phyloP scores from a whole-genome alignment of 106 monocot genomes.

The Allium fistulosum region DNA sequence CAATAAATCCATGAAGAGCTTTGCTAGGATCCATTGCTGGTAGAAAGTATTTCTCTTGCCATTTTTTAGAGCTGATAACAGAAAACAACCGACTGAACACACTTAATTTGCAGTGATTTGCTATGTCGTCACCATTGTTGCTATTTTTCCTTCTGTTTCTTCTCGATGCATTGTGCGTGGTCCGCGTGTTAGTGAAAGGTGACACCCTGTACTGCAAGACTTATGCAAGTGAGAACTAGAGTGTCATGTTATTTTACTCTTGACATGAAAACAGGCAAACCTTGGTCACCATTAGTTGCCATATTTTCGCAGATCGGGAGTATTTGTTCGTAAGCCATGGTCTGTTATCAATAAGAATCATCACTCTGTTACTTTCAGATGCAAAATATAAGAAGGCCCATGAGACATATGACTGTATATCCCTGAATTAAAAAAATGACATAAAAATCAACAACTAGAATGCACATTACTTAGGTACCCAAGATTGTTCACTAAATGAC shows the following conservation, averaged over 20 bases:
- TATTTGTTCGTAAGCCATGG: conserved; percentile 44
- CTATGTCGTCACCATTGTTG: not conserved
- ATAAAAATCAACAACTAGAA: not conserved
- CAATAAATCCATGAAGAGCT: conserved; percentile 53
- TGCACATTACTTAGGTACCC: no score
- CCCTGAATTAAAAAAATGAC: conserved; percentile 20
- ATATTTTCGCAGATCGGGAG: conserved; percentile 36
- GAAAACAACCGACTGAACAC: conserved; percentile 10
- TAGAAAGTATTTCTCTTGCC: conserved; percentile 19
- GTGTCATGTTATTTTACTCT: no score
- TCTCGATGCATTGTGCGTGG: conserved; percentile 5
- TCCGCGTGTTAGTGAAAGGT: conserved; percentile 50
- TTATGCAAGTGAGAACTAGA: no score
- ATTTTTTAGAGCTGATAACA: conserved; percentile 21
- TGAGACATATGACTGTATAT: conserved; percentile 61
- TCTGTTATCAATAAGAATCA: conserved; percentile 61
- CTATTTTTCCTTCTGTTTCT: conserved; percentile 2
- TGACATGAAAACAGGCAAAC: conserved; percentile 8
- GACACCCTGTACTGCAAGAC: conserved; percentile 59
- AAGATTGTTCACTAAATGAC: no score
- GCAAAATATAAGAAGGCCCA: conserved; percentile 45
- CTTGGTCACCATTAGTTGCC: conserved; percentile 63
- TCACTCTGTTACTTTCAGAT: conserved; percentile 29
- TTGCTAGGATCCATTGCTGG: conserved; percentile 20
- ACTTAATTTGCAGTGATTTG: conserved; percentile 6